A percentile compares a stretch with the other conserved stretches of the same genome.
Evolutionary conservation across 2,329 filamentous ascomycete species (phyloP).

Genomic region (Scedosporium minutisporum): DNA sequence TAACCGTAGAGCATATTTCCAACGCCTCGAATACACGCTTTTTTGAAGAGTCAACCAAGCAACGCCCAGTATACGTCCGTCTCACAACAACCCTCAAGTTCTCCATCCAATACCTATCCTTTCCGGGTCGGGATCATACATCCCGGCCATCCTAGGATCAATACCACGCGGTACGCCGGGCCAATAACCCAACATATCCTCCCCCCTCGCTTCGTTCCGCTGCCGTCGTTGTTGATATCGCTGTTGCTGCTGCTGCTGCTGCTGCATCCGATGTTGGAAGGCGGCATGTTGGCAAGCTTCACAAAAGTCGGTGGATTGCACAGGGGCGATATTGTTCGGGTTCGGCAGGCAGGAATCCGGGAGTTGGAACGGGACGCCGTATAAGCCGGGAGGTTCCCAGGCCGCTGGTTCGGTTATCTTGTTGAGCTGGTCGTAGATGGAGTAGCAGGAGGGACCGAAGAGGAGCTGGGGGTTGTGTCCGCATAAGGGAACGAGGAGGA

Average conservation of each 20-base stretch:
- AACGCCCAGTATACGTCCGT: not conserved
- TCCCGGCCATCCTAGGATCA: not conserved
- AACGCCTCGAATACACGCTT: too few relatives aligned
- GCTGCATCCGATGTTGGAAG: not conserved
- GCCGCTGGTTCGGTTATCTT: conserved; percentile 2
- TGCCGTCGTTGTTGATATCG: not conserved
- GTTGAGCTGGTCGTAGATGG: conserved; percentile 3
- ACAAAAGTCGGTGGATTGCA: conserved; percentile 4
- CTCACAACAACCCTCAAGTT: not conserved
- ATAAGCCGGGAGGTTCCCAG: conserved; percentile 4
- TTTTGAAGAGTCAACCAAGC: not conserved
- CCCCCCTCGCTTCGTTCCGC: not conserved
- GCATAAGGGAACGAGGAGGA: conserved; percentile 5
- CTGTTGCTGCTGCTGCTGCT: not conserved
- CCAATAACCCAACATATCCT: not conserved
- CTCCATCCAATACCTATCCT: conserved; percentile 6
- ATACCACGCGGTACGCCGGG: not conserved
- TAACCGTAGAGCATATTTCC: too few relatives aligned
- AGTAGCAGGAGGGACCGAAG: conserved; percentile 5
- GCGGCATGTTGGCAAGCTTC: not conserved
- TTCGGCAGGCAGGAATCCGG: conserved; percentile 3
- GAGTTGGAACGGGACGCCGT: conserved; percentile 1
- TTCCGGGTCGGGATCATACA: conserved; percentile 1
- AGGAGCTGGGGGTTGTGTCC: conserved; percentile 3
- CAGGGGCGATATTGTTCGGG: not conserved